These are phyloP conservation scores for Penicillium sp. DNA, from an alignment of 2,329 filamentous ascomycete species.

Conservation along the genomic window DNA sequence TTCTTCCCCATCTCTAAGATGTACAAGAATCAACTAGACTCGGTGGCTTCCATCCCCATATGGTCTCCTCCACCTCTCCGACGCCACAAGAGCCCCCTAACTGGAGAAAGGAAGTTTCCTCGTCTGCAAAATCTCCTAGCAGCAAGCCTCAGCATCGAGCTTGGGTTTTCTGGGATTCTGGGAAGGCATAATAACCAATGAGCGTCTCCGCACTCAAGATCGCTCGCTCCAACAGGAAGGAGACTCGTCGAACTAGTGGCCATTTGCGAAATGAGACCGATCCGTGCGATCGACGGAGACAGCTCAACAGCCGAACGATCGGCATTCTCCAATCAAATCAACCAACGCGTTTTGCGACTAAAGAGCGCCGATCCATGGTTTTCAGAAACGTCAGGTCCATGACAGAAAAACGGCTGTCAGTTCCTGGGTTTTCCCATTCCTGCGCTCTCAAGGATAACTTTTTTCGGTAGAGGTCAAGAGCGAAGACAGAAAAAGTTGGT, in stretches of 20 bases:
- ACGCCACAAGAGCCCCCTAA: constrained; percentile 3
- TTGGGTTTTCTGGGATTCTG: neutral
- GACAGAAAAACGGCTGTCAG: constrained; percentile 21
- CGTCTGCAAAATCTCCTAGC: neutral
- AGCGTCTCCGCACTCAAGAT: neutral
- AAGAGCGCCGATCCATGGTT: constrained; percentile 18
- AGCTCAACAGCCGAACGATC: constrained; percentile 30
- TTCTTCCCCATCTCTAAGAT: neutral
- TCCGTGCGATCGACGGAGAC: constrained; percentile 27
- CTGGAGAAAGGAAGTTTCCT: neutral
- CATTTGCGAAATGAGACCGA: constrained; percentile 22
- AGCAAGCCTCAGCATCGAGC: constrained; percentile 4
- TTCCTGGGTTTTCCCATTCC: neutral
- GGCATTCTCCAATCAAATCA: constrained; percentile 35
- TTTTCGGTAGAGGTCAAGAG: neutral
- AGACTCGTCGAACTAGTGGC: constrained; percentile 20
- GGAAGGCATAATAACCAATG: constrained; percentile 6
- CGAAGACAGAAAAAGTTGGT: neutral
- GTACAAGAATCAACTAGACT: neutral
- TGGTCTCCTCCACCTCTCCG: neutral
- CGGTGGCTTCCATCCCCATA: neutral
- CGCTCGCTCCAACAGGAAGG: constrained; percentile 19
- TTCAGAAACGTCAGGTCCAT: constrained; percentile 16
- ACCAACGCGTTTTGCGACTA: constrained; percentile 21
- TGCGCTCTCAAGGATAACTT: neutral